Percentiles rank a stretch among this genome's conserved stretches.
These are phyloP conservation scores for Thermochaetoides dissita DNA, from an alignment of 2,329 filamentous ascomycete species.

Conservation along the genomic window DNA sequence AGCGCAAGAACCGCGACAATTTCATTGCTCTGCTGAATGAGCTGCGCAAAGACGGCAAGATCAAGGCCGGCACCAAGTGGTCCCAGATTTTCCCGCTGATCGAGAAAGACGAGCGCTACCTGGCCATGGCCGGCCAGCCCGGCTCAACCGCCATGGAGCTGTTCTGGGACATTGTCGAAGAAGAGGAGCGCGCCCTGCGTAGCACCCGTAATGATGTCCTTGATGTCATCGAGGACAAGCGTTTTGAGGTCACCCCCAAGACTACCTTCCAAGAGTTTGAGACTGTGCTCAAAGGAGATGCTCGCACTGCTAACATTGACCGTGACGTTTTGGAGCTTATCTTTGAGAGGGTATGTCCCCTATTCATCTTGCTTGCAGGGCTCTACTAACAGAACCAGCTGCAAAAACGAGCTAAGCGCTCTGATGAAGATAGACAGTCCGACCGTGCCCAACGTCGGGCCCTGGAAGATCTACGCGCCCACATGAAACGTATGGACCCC, in stretches of 20 bases:
- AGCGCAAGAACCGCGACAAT: conserved; percentile 73
- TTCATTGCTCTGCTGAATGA: conserved; percentile 65
- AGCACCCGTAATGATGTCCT: conserved; percentile 69
- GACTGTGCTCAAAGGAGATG: conserved; percentile 68
- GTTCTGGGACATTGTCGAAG: conserved; percentile 91
- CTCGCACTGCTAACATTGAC: conserved; percentile 76
- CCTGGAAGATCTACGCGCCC: conserved; percentile 69
- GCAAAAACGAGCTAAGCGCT: conserved; percentile 67
- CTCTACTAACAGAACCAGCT: conserved; percentile 32
- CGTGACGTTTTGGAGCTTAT: conserved; percentile 65
- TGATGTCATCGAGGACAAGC: conserved; percentile 84
- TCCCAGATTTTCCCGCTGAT: conserved; percentile 62
- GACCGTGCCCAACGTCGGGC: conserved; percentile 78
- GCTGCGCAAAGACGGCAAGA: conserved; percentile 59
- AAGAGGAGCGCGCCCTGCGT: conserved; percentile 79
- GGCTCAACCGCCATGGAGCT: conserved; percentile 81
- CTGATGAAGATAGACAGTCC: conserved; percentile 70
- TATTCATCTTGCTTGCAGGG: conserved; percentile 10
- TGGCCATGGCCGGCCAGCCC: conserved; percentile 65
- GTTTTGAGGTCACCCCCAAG: conserved; percentile 75
- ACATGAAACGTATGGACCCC: conserved; percentile 81
- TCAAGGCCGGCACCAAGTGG: conserved; percentile 88
- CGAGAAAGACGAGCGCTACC: conserved; percentile 69
- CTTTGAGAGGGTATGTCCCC: conserved; percentile 56
- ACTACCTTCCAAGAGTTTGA: conserved; percentile 84